These are phyloP conservation scores for Lactarius evosmus DNA, from an alignment of 768 basidiomycete genomes.

Conservation along the genomic window DNA sequence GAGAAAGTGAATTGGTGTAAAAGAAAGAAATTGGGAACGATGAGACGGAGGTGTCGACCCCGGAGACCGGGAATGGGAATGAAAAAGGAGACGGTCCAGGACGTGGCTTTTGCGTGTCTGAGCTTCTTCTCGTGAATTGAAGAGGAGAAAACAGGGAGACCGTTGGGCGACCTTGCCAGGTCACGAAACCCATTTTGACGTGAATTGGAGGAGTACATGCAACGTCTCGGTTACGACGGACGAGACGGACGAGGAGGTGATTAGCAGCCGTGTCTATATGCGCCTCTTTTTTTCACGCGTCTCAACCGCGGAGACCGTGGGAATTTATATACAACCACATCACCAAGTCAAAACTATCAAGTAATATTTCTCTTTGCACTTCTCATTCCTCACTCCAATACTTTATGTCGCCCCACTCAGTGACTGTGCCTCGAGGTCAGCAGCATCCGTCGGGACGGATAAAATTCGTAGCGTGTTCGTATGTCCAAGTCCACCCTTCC, in stretches of 20 bases:
- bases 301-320: background rate
- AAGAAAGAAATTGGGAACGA: conserved; percentile 57
- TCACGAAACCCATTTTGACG: conserved; percentile 48
- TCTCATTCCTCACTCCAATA: conserved; percentile 17
- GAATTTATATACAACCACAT: background rate
- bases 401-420: conserved; percentile 36
- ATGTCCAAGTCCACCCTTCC: conserved; percentile 97
- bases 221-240: conserved; percentile 19
- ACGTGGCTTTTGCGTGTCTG: conserved; percentile 41
- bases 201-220: conserved; percentile 46
- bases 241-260: conserved; percentile 3
- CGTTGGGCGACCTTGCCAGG: conserved; percentile 42
- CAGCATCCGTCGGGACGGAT: conserved; percentile 75
- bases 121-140: conserved; percentile 66
- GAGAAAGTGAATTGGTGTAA: conserved; percentile 54
- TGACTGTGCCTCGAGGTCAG: conserved; percentile 74
- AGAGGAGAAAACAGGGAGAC: conserved; percentile 50
- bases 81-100: conserved; percentile 60
- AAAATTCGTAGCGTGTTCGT: conserved; percentile 88
- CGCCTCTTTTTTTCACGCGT: background rate
- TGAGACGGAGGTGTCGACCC: conserved; percentile 53
- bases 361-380: background rate
- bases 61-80: conserved; percentile 59
- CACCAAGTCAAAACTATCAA: background rate
- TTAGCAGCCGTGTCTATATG: background rate